Conservation (phyloP, 2,329 filamentous ascomycete genomes). For the Karstenula rhodostoma region DNA sequence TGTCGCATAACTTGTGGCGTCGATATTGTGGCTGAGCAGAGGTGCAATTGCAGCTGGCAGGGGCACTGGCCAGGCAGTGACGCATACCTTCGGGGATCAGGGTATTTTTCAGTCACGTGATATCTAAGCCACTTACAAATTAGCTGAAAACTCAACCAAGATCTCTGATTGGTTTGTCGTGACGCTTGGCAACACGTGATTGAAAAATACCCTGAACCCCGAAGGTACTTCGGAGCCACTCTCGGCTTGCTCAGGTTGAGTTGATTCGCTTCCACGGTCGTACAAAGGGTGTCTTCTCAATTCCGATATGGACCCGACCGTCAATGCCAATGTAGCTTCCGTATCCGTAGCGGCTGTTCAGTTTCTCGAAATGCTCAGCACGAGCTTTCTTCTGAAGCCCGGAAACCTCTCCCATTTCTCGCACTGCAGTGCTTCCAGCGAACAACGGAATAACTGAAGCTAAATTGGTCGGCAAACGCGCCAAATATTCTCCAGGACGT, state of each 20-base stretch:
- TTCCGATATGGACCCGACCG: constrained; percentile 57
- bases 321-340: constrained; percentile 60
- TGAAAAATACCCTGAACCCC: too few relatives aligned
- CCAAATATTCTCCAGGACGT: constrained; percentile 55
- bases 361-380: constrained; percentile 21
- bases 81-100: neutral
- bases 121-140: too few relatives aligned
- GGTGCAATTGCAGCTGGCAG: neutral
- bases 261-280: constrained; percentile 5
- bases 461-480: constrained; percentile 61
- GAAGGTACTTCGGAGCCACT: too few relatives aligned
- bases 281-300: constrained; percentile 58
- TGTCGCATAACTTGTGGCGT: constrained; percentile 8
- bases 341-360: constrained; percentile 53
- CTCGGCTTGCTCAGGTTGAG: neutral
- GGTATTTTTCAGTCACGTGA: too few relatives aligned
- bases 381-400: constrained; percentile 29
- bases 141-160: too few relatives aligned
- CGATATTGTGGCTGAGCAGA: constrained; percentile 3
- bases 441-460: constrained; percentile 59
- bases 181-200: too few relatives aligned
- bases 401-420: constrained; percentile 43
- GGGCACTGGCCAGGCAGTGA: neutral
- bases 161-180: too few relatives aligned
- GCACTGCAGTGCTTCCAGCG: constrained; percentile 56